Evolutionary conservation across 2,329 filamentous ascomycete genomes (phyloP), one percentile per base, ranked within the genome.

Genomic region (Epichloe baconii): DNA sequence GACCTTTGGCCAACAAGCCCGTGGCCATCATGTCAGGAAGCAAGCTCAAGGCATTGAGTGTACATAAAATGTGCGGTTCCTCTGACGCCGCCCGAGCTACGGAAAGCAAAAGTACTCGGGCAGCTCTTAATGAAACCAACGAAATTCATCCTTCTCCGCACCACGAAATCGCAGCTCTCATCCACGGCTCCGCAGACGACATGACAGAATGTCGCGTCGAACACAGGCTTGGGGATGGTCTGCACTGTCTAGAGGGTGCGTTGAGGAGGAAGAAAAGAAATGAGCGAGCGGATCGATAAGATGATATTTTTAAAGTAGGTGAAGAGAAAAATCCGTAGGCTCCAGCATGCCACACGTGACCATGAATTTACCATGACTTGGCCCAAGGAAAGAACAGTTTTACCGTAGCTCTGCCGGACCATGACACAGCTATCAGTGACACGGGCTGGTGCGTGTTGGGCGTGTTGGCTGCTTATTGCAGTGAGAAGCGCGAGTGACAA

Each of bases 241-340:
- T 85, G 86, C 80, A 90, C 86, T 91, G 86, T 91, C 87, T 90
- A 73, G 75, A 78, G 82, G 83, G 77, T 78, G 85, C 84, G 83
- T 85, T 80, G 73, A 61, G 66, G 68, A 67, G 61, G 64, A 68
- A 70, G 62, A 63, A 67, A 70, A 69, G 53, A 67, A 70, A 68
- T 67, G 65, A 69, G 66, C 61, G 59, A 50, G 35, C 38, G 36
- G 23, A 23, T 31, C 8, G 8, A 3, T 26, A 0, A 4, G 2
- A 2, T 19, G 50, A 52, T 55, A 19, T 48, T 21, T 48, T 48
- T 36, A 31, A 51, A 23, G n/a, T 6, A 1, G 14, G 6, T 15
- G 7, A 6, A 19, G 4, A 31, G n/a, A 7, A 34, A n/a, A 6
- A 12, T 14, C 10, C 11, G n/a, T 14, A 38, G 36, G 26, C 4